phyloP scores from a whole-genome alignment of 805 yeast genomes.

The Metschnikowia peoriensis region DNA sequence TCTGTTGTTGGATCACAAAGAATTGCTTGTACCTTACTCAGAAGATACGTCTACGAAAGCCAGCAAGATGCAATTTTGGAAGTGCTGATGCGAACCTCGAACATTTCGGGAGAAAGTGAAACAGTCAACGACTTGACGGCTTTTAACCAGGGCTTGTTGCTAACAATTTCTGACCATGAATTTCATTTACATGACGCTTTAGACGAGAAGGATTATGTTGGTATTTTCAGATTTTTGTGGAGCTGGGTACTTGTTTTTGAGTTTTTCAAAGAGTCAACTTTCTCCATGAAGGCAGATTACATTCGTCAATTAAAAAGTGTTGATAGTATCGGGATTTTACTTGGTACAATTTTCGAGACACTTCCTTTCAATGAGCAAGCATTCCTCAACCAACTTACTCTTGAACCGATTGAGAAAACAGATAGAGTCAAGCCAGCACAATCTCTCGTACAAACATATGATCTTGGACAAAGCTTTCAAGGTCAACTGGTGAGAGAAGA shows the following conservation, averaged over 20 bases:
- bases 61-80: constrained; percentile 66
- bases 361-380: constrained; percentile 39
- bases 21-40: constrained; percentile 40
- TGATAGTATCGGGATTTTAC: constrained; percentile 47
- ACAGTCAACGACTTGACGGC: constrained; percentile 1
- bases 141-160: constrained; percentile 43
- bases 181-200: constrained; percentile 17
- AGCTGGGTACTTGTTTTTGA: constrained; percentile 64
- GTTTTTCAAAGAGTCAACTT: constrained; percentile 64
- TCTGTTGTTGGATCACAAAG: constrained; percentile 38
- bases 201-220: constrained; percentile 9
- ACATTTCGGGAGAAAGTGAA: constrained; percentile 6
- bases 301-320: constrained; percentile 51
- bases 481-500: constrained; percentile 31
- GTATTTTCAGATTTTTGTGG: constrained; percentile 51
- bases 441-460: constrained; percentile 22
- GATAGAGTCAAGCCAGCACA: constrained; percentile 15
- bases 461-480: constrained; percentile 18
- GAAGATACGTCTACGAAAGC: constrained; percentile 36
- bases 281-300: constrained; percentile 59
- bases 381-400: constrained; percentile 20
- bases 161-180: constrained; percentile 30
- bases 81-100: constrained; percentile 51
- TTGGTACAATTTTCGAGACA: constrained; percentile 59
- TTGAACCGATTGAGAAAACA: constrained; percentile 15